Conservation (phyloP, 768 basidiomycete species). For the Gymnopilus dilepis region DNA sequence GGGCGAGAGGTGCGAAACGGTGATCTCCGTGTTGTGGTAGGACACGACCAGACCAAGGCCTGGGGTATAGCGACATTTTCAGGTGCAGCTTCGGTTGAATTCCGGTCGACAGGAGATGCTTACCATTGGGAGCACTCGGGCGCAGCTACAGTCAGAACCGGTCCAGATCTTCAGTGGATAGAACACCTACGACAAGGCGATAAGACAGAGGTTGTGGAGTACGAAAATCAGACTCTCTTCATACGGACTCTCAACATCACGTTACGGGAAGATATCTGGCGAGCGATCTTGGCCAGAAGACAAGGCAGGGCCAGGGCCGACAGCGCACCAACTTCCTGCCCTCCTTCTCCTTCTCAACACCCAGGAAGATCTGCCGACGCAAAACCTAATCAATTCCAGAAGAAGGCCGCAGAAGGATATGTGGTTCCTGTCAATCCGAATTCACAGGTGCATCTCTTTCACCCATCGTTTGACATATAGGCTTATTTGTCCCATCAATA, state of each 20-base stretch:
- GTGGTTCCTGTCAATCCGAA: background rate
- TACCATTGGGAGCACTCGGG: constrained; percentile 18
- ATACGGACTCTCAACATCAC: constrained; percentile 14
- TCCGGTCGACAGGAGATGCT: background rate
- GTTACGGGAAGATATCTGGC: constrained; percentile 3
- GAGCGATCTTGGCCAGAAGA: too few species aligned
- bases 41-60: constrained; percentile 24
- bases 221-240: constrained; percentile 14
- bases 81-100: constrained; percentile 11
- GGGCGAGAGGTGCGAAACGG: constrained; percentile 24
- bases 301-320: too few species aligned
- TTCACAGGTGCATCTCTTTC: too few species aligned
- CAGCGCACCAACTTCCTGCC: too few species aligned
- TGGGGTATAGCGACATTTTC: constrained; percentile 29
- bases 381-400: too few species aligned
- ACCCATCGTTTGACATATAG: background rate
- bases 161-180: constrained; percentile 10
- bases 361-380: too few species aligned
- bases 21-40: constrained; percentile 25
- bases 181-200: constrained; percentile 6
- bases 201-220: too few species aligned
- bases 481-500: background rate
- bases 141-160: constrained; percentile 6
- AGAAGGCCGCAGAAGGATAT: too few species aligned
- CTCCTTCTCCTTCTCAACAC: too few species aligned